Percentiles rank a stretch among this genome's conserved stretches.
Evolutionary conservation across 1,139 yeast species (phyloP).

Genomic region (Diutina siamensis): DNA sequence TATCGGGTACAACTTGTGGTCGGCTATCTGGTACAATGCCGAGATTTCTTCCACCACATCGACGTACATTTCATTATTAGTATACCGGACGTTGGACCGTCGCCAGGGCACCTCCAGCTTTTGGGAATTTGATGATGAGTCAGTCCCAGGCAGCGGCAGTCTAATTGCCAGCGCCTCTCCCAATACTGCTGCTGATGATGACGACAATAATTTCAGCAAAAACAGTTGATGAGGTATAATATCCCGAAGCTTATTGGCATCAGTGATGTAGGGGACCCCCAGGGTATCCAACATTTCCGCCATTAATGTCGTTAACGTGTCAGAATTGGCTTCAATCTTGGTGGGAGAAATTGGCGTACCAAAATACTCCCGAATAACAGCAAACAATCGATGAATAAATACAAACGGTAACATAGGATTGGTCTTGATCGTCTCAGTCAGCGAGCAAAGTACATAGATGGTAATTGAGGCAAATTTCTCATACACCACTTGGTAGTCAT

Average conservation of each 20-base stretch:
- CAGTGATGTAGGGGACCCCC: constrained; percentile 64
- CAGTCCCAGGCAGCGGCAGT: background rate
- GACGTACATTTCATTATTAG: constrained; percentile 72
- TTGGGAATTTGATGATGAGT: background rate
- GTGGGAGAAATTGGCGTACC: constrained; percentile 44
- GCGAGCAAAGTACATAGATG: constrained; percentile 20
- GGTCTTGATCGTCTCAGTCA: constrained; percentile 8
- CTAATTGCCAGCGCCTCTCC: background rate
- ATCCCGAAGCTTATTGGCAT: constrained; percentile 58
- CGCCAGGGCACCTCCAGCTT: constrained; percentile 58
- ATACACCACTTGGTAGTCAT: constrained; percentile 18
- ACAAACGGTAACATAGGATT: constrained; percentile 46
- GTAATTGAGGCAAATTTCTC: constrained; percentile 15
- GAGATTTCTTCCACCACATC: constrained; percentile 57
- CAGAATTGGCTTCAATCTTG: constrained; percentile 54
- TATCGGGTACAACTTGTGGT: constrained; percentile 26
- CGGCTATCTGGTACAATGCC: constrained; percentile 26
- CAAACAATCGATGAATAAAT: constrained; percentile 41
- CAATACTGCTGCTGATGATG: background rate
- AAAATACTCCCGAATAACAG: constrained; percentile 46
- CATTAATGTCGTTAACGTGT: constrained; percentile 44
- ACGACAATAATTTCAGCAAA: constrained; percentile 20
- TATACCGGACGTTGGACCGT: constrained; percentile 46
- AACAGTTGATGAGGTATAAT: constrained; percentile 50
- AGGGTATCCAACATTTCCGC: constrained; percentile 61